These are phyloP conservation scores for Backusella psychrophila DNA, from an alignment of 192 early-diverging fungal species.

Conservation along the genomic window DNA sequence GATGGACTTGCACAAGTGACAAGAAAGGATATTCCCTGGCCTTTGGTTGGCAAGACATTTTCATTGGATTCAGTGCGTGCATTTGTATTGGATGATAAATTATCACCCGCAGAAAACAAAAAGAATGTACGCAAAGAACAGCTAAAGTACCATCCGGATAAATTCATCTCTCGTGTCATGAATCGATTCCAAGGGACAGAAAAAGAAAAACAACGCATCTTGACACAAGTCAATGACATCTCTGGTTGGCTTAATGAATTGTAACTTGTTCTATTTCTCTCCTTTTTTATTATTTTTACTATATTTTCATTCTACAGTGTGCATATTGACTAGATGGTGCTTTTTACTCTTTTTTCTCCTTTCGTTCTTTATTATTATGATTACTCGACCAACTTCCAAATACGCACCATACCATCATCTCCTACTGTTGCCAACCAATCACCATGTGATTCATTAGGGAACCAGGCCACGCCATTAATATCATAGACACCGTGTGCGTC, in stretches of 20 bases:
- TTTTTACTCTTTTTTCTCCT: background rate
- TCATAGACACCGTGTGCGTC: slow-evolving; percentile 84
- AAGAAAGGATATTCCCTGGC: slow-evolving; percentile 33
- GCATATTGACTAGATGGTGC: background rate
- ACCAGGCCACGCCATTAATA: slow-evolving; percentile 90
- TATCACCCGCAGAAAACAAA: slow-evolving; percentile 9
- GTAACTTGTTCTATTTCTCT: slow-evolving; percentile 4
- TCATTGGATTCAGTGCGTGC: slow-evolving; percentile 6
- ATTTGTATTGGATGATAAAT: slow-evolving; percentile 13
- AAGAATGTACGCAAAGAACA: slow-evolving; percentile 30
- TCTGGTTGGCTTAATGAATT: slow-evolving; percentile 34
- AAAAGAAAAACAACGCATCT: slow-evolving; percentile 24
- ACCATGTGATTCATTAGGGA: slow-evolving; percentile 57
- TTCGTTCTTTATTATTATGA: background rate
- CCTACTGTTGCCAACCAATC: slow-evolving; percentile 85
- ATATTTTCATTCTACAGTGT: background rate
- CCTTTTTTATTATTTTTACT: background rate
- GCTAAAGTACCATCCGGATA: slow-evolving; percentile 35
- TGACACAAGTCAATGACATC: slow-evolving; percentile 24
- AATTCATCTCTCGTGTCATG: slow-evolving; percentile 25
- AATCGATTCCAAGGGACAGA: slow-evolving; percentile 11
- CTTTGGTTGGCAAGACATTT: background rate
- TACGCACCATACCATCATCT: slow-evolving; percentile 83
- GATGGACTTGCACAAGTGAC: background rate
- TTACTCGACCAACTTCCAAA: slow-evolving; percentile 64